Base-by-base conservation (phyloP, 1,284 basidiomycete genomes). In the Cutaneotrichosporon cutaneum region DNA sequence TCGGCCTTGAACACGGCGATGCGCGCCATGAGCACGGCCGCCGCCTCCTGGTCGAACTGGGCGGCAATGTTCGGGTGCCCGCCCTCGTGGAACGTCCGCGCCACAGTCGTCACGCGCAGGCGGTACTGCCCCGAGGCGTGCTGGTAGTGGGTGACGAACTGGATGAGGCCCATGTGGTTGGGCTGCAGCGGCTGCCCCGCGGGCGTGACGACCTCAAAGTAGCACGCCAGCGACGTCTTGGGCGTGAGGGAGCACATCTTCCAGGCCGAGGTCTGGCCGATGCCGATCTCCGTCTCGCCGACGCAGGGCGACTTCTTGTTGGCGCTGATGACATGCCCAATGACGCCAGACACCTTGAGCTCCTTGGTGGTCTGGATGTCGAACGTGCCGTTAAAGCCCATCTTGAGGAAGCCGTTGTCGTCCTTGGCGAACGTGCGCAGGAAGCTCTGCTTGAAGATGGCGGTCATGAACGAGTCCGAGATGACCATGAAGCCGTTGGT, bases 1-100 rank as follows among this genome's bases (percentile, higher is more conserved):
- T 99, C 96, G 26, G 95, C 96, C 81, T 98, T 98, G 86, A 98
- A 99, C 16, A 98, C 94, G 0, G 96, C 94, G 75, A 99, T 99
- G 66, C 96, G 86, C 3, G 96, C 92, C 96, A 99, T 99, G 68
- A 99, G 83, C 51, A 99, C 95, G 1, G 96, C 96, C 0, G 96
- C 90, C 0, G 94, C 92, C 82, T 99, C 96, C 79, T 99, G 96
- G 81, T 99, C 95, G 77, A 99, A 99, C 27, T 91, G 92, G 11
- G 89, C 88, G 0, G 94, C 90, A 68, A 99, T 94, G 75, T 87
- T 89, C 0, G 93, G 92, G 14, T 93, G 92, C 21, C 94, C 95
- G 1, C 94, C 92, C 76, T 99, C 96, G 44, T 94, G 94, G 80
- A 99, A 99, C 80, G 93, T 94, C 58, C 95, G 89, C 11, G 95